These are phyloP conservation scores for Fusarium ambrosium DNA, from an alignment of 2,329 filamentous ascomycete species.

Conservation along the genomic window DNA sequence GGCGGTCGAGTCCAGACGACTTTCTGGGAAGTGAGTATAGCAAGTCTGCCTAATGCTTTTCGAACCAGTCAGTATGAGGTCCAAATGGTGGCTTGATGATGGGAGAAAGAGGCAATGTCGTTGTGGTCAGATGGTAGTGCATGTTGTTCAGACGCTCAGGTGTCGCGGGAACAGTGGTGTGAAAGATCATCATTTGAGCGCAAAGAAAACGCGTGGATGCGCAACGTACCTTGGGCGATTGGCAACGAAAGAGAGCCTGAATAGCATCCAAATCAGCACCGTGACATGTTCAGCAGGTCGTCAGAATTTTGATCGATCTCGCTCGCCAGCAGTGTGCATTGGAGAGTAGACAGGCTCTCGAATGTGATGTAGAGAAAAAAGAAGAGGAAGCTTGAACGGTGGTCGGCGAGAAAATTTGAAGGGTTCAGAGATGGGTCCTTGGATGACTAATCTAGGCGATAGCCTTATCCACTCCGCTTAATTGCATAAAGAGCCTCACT, in stretches of 20 bases:
- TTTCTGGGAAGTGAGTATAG: background rate
- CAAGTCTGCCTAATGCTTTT: slow-evolving; percentile 4
- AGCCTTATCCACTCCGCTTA: slow-evolving; percentile 18
- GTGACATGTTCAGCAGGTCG: background rate
- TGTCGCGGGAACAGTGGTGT: slow-evolving; percentile 73
- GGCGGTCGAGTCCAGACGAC: background rate
- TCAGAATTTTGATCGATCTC: slow-evolving; percentile 3
- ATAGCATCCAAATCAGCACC: background rate
- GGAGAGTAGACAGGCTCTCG: slow-evolving; percentile 14
- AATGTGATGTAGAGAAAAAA: slow-evolving; percentile 29
- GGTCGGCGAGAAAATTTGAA: slow-evolving; percentile 41
- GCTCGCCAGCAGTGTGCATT: background rate
- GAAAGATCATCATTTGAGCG: slow-evolving; percentile 65
- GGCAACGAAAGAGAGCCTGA: slow-evolving; percentile 4
- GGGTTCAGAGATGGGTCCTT: slow-evolving; percentile 22
- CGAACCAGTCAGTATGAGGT: slow-evolving; percentile 6
- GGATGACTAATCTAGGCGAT: slow-evolving; percentile 41
- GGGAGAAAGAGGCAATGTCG: background rate
- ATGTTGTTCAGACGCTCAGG: slow-evolving; percentile 77
- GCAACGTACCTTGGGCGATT: slow-evolving; percentile 41
- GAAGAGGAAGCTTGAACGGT: slow-evolving; percentile 9
- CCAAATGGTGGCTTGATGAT: background rate
- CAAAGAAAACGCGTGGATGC: slow-evolving; percentile 18
- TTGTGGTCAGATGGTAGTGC: slow-evolving; percentile 79
- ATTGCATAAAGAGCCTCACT: slow-evolving; percentile 29